These are phyloP conservation scores for Exsudoporus frostii DNA, from an alignment of 768 basidiomycete species.

Conservation along the genomic window DNA sequence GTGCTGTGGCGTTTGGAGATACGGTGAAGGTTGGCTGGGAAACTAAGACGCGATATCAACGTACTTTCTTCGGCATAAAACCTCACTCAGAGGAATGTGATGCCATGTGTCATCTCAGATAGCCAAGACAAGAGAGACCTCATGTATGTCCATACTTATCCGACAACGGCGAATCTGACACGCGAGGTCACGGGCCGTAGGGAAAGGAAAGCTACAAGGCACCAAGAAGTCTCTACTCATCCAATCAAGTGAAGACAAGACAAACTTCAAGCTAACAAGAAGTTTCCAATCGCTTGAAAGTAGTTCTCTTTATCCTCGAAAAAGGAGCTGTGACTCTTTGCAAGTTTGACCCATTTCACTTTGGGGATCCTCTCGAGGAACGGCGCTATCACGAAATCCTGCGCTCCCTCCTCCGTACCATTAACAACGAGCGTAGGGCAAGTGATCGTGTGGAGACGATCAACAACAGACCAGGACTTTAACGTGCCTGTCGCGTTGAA, in stretches of 20 bases:
- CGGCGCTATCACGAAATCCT: slow-evolving; percentile 31
- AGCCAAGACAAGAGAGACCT: background rate
- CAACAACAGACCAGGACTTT: slow-evolving; percentile 44
- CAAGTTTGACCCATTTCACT: slow-evolving; percentile 35
- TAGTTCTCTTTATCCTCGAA: slow-evolving; percentile 23
- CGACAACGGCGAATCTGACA: background rate
- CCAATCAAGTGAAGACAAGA: background rate
- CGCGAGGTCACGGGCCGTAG: background rate
- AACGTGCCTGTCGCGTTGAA: slow-evolving; percentile 38
- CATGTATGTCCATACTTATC: background rate
- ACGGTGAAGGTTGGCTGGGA: too few species aligned
- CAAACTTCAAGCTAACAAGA: slow-evolving; percentile 8
- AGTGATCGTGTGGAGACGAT: slow-evolving; percentile 38
- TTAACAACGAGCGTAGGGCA: slow-evolving; percentile 39
- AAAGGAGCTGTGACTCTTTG: slow-evolving; percentile 26
- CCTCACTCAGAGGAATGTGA: background rate
- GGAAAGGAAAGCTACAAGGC: background rate
- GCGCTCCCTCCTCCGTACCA: slow-evolving; percentile 34
- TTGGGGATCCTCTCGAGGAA: slow-evolving; percentile 32
- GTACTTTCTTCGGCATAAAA: background rate
- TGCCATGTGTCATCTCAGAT: background rate
- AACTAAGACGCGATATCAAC: too few species aligned
- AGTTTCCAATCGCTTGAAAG: slow-evolving; percentile 12
- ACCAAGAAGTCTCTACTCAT: background rate
- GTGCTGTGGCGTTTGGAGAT: too few species aligned